These are phyloP conservation scores for Scheffersomyces amazonensis DNA, from an alignment of 805 yeast species.

Conservation along the genomic window DNA sequence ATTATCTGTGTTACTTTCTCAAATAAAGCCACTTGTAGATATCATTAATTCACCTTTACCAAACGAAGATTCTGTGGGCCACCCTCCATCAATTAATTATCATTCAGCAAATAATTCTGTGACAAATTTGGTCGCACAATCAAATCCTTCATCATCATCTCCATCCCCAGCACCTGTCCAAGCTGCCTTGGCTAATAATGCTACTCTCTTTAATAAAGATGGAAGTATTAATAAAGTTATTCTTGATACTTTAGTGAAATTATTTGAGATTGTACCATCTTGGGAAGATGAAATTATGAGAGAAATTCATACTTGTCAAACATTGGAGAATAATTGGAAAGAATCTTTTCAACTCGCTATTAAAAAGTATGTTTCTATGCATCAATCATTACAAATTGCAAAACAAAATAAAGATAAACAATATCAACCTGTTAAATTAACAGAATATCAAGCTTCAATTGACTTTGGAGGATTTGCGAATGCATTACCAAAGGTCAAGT, in stretches of 20 bases:
- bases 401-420: constrained; percentile 17
- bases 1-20: constrained; percentile 9
- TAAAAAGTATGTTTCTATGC: constrained; percentile 23
- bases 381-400: constrained; percentile 26
- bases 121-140: background rate
- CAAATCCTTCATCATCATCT: constrained; percentile 3
- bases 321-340: constrained; percentile 30
- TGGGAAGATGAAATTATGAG: constrained; percentile 31
- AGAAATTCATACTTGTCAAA: constrained; percentile 22
- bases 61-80: background rate
- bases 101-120: constrained; percentile 1
- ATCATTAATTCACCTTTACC: constrained; percentile 13
- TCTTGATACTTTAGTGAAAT: constrained; percentile 20
- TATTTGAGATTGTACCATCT: constrained; percentile 26
- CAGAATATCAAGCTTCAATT: constrained; percentile 36
- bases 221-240: constrained; percentile 24
- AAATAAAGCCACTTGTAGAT: constrained; percentile 23
- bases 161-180: constrained; percentile 2
- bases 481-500: constrained; percentile 15
- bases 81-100: too few species aligned
- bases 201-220: constrained; percentile 25
- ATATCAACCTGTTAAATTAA: constrained; percentile 29
- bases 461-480: constrained; percentile 37
- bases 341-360: constrained; percentile 25
- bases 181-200: background rate